Conservation (phyloP, 495 filamentous ascomycete species). For the Cercophora sp. region DNA sequence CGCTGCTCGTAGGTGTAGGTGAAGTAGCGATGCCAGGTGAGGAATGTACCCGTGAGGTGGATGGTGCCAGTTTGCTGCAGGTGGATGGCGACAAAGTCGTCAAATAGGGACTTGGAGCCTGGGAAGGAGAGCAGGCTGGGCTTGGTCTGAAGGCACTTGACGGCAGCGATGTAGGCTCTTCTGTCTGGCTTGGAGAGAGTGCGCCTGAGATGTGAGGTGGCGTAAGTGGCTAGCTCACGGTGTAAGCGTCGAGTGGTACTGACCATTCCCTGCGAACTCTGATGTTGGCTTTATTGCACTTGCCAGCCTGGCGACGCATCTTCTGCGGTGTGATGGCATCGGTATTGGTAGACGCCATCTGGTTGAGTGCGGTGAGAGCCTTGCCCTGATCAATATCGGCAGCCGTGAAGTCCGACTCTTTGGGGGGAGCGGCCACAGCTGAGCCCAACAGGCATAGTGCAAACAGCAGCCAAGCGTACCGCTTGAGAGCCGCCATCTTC, state of each 20-base stretch:
- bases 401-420: constrained; percentile 1
- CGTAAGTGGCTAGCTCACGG: neutral
- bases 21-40: constrained; percentile 68
- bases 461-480: neutral
- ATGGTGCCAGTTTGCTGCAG: constrained; percentile 58
- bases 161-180: constrained; percentile 55
- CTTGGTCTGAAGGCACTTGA: constrained; percentile 54
- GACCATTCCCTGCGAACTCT: constrained; percentile 1
- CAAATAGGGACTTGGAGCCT: constrained; percentile 44
- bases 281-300: neutral
- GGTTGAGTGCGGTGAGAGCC: neutral
- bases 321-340: neutral
- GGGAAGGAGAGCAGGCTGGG: constrained; percentile 43
- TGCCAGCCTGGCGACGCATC: constrained; percentile 2
- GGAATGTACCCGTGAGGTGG: constrained; percentile 61
- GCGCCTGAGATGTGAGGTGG: neutral
- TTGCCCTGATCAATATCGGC: neutral
- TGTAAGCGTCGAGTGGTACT: neutral
- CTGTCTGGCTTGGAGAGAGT: constrained; percentile 20
- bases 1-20: constrained; percentile 59
- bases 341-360: constrained; percentile 1
- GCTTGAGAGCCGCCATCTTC: neutral
- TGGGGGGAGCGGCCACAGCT: neutral
- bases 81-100: constrained; percentile 66
- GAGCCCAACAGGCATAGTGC: neutral